Base-by-base conservation (phyloP, 106 monocot genomes). In the Phalaenopsis equestris region DNA sequence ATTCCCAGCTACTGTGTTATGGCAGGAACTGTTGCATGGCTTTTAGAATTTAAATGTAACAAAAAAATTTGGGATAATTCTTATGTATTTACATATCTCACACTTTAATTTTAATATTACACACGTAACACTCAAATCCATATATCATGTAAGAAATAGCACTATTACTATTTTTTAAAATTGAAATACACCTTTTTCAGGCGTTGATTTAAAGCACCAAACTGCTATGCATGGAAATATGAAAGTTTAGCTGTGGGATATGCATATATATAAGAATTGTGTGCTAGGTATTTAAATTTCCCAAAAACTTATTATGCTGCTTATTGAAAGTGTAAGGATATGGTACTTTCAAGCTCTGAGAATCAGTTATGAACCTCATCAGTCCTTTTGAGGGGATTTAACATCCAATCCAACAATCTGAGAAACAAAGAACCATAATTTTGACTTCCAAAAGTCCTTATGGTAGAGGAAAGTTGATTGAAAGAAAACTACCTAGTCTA, bases 241-340 rank as follows among this genome's bases (percentile, higher is more conserved):
- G 30, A 30, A 30, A 30, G 30, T 30, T 30, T 30, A 30, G 30
- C 0, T 30, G 30, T 30, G 30, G 0, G 30, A 30, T 30, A 30
- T 30, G 30, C 30, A 30, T 30, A 30, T 30, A 30, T 0, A 30
- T 30, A 30, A 30, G 30, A 30, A 30, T 30, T 30, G 30, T 30
- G 30, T 30, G 30, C 30, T 30, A 30, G 30, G 0, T 30, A 30
- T 30, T 30, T 30, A 67, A 67, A 24, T 5, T 10, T 24, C 23
- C 67, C 4, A 67, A 67, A 68, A 68, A 36, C 67, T 37, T 68
- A 8, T 68, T 37, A 36, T 36, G 67, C n/a, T 37, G 24, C 36
- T 68, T n/a, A 68, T 68, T 68, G 67, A 37, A 68, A 68, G 37
- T 36, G n/a, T 68, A n/a, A 36, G 67, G 37, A 68, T 68, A 68